Percentiles rank a stretch among this genome's conserved stretches.
Conservation (phyloP, 768 basidiomycete species). For the Crepidotus variabilis region DNA sequence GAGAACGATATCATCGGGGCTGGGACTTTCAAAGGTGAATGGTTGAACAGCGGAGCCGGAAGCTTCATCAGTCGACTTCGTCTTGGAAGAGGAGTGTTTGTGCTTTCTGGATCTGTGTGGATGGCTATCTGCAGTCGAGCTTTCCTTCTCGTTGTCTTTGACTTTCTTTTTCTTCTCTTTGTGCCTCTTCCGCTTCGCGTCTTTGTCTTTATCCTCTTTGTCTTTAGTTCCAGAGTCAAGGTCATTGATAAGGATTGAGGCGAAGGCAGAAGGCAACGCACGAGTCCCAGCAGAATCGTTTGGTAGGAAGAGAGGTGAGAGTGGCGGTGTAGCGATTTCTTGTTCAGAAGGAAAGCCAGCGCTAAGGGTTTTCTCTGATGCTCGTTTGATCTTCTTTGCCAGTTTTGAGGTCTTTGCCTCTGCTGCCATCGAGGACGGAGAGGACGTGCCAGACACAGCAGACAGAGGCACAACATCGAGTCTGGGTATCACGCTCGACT, state of each 20-base stretch:
- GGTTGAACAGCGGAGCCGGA: slow-evolving; percentile 26
- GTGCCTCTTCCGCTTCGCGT: slow-evolving; percentile 29
- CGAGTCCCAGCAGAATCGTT: slow-evolving; percentile 45
- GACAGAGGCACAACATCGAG: slow-evolving; percentile 42
- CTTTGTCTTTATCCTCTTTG: slow-evolving; percentile 23
- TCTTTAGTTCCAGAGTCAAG: slow-evolving; percentile 33
- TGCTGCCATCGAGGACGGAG: slow-evolving; percentile 26
- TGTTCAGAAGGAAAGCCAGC: slow-evolving; percentile 27
- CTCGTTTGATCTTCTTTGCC: slow-evolving; percentile 68
- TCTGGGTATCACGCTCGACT: slow-evolving; percentile 34
- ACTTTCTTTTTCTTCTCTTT: slow-evolving; percentile 11
- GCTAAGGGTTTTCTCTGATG: slow-evolving; percentile 31
- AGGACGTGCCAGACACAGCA: slow-evolving; percentile 11
- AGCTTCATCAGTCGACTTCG: slow-evolving; percentile 28
- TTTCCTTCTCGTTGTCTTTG: slow-evolving; percentile 6
- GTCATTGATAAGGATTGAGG: slow-evolving; percentile 64
- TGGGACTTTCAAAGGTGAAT: slow-evolving; percentile 78
- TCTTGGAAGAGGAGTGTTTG: slow-evolving; percentile 13
- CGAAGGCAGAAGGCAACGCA: slow-evolving; percentile 78
- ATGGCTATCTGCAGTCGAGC: slow-evolving; percentile 17
- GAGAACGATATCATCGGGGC: slow-evolving; percentile 88
- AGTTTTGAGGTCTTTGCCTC: slow-evolving; percentile 63
- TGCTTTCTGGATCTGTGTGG: slow-evolving; percentile 21
- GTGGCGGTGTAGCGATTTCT: slow-evolving; percentile 30
- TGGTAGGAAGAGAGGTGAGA: slow-evolving; percentile 57